A percentile compares a stretch with the other conserved stretches of the same genome.
Conservation (phyloP, 163 green algal species). For the Chloroidium sp. region DNA sequence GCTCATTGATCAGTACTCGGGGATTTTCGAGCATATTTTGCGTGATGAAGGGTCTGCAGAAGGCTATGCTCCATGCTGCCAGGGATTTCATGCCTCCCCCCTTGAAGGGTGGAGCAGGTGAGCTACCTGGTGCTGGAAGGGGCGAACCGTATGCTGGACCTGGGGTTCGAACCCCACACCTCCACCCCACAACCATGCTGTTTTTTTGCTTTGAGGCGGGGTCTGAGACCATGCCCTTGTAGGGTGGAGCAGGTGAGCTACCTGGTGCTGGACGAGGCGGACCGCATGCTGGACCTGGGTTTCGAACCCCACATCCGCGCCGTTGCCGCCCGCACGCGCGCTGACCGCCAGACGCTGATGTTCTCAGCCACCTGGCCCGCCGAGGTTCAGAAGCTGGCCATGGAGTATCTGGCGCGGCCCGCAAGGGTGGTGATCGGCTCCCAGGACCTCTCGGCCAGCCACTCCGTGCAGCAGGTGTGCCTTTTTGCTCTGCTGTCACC, state of each 20-base stretch:
- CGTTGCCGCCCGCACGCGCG: conserved; percentile 29
- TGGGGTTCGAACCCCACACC: conserved; percentile 88
- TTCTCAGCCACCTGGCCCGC: conserved; percentile 91
- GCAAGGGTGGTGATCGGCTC: conserved; percentile 78
- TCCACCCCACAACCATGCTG: neutral
- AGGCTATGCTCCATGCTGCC: too few relatives aligned
- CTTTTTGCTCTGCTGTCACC: neutral
- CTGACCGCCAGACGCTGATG: conserved; percentile 85
- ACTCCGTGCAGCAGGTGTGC: conserved; percentile 75
- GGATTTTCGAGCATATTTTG: too few relatives aligned
- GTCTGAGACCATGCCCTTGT: neutral
- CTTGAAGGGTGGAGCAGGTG: conserved; percentile 41
- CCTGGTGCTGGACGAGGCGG: conserved; percentile 90
- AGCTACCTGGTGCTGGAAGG: conserved; percentile 91
- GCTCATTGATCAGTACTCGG: too few relatives aligned
- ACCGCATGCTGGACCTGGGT: conserved; percentile 92
- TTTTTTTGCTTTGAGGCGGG: neutral
- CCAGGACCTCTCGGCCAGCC: conserved; percentile 77
- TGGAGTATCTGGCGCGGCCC: conserved; percentile 68
- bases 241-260: conserved; percentile 62
- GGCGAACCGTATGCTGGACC: conserved; percentile 91
- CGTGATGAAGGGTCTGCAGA: too few relatives aligned
- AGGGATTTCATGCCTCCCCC: neutral
- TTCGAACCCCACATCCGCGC: conserved; percentile 78
- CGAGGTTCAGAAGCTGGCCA: conserved; percentile 78